These are phyloP conservation scores for Elaphomyces granulatus DNA, from an alignment of 495 filamentous ascomycete species.

Conservation along the genomic window DNA sequence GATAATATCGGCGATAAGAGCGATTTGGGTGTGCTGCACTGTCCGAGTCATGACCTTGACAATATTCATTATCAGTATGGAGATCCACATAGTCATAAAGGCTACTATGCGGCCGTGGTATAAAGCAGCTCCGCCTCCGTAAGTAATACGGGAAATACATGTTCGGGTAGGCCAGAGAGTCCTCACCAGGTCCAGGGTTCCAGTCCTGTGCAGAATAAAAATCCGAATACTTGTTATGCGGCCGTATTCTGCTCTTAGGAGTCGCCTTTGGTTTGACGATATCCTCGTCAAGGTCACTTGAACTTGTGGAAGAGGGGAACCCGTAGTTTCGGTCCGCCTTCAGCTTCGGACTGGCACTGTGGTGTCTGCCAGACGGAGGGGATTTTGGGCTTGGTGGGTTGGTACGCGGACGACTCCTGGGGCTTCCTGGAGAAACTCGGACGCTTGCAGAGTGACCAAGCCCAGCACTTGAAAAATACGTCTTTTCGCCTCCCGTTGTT, in stretches of 20 bases:
- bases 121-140: constrained; percentile 2
- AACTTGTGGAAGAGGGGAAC: constrained; percentile 23
- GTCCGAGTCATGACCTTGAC: constrained; percentile 28
- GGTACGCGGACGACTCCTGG: constrained; percentile 17
- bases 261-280: constrained; percentile 27
- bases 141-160: constrained; percentile 2
- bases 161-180: constrained; percentile 5
- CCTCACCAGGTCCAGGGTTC: constrained; percentile 22
- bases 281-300: constrained; percentile 19
- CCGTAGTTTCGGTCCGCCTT: constrained; percentile 11
- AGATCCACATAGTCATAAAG: constrained; percentile 6
- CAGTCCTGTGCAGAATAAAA: constrained; percentile 14
- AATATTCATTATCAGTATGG: constrained; percentile 15
- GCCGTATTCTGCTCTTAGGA: constrained; percentile 28
- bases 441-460: constrained; percentile 32
- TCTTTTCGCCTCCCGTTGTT: constrained; percentile 54
- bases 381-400: constrained; percentile 23
- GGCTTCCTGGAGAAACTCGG: constrained; percentile 27
- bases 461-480: constrained; percentile 33
- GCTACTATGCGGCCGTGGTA: constrained; percentile 7
- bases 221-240: constrained; percentile 22
- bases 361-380: constrained; percentile 18
- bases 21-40: constrained; percentile 19
- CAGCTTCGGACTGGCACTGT: constrained; percentile 27
- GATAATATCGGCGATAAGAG: constrained; percentile 2